Evolutionary conservation across 495 filamentous ascomycete species (phyloP), one percentile per base, ranked within the genome.

Genomic region (Penicillium taxi): DNA sequence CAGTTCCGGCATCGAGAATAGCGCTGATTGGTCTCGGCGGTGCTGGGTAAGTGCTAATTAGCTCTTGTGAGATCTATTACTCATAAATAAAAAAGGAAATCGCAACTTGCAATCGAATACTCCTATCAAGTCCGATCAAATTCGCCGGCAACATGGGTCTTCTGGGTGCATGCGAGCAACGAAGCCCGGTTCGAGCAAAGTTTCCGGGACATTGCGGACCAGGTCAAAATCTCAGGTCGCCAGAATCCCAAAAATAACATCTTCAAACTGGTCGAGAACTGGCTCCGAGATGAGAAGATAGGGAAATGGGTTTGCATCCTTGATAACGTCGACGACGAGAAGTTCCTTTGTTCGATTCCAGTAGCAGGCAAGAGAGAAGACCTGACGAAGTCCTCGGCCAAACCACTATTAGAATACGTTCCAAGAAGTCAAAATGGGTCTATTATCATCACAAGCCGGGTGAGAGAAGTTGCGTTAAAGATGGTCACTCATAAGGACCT

Each of bases 101-200:
- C 59, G 4, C 54, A 61, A 23, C 47, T 66, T 25, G 62, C 60
- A 9, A 61, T 64, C 28, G 53, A 69, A 42, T 52, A 66, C 33
- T 24, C 42, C 13, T 67, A 69, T 39, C 51, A 36, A 39, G 32
- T 45, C n/a, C 53, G 48, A 41, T 4, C 16, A 1, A 44, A 64
- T 19, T 65, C 48, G 9, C 66, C 59, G 2, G 33, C 53, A 16
- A 70, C 55, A 16, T 69, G 55, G 56, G 58, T 74, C 7, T 70
- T 75, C 47, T 75, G 73, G 70, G 44, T 73, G 1, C 58, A 66
- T 45, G 61, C 62, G 1, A 61, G 58, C 29, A 66, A 44, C 21
- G 27, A 31, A 4, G 47, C 51, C 6, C 53, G 64, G 7, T 66
- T 71, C 21, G 54, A 63, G 43, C 44, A 68, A 22, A 40, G 58